Evolutionary conservation across 441 rosid genomes (phyloP).

Genomic region (Raphanus hybrid): DNA sequence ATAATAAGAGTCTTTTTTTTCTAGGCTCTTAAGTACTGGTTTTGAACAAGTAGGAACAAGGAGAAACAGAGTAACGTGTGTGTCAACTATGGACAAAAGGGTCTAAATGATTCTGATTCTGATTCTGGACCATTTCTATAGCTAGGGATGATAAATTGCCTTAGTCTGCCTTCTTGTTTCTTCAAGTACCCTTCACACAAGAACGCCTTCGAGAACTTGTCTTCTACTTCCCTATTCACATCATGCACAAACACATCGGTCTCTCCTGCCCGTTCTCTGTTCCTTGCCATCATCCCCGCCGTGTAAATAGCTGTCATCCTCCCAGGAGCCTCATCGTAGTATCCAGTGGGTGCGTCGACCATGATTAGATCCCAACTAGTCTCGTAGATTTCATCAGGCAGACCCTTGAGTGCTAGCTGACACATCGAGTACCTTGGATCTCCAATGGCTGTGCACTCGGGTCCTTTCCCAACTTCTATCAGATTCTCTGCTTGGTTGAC

Average conservation of each 20-base stretch:
- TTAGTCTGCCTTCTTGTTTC: constrained; percentile 76
- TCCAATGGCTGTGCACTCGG: constrained; percentile 70
- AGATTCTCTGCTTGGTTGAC: constrained; percentile 75
- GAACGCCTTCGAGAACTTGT: constrained; percentile 71
- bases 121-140: constrained; percentile 47
- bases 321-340: constrained; percentile 82
- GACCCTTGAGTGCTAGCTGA: constrained; percentile 77
- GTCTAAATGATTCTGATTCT: constrained; percentile 40
- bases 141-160: constrained; percentile 84
- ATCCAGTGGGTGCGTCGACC: constrained; percentile 87
- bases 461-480: constrained; percentile 76
- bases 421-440: constrained; percentile 83
- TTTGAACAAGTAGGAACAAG: constrained; percentile 8
- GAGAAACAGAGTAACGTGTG: neutral
- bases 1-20: constrained; percentile 6
- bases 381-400: constrained; percentile 70
- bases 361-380: constrained; percentile 78
- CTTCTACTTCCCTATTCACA: constrained; percentile 78
- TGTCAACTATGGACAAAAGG: constrained; percentile 63
- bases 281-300: constrained; percentile 88
- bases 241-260: constrained; percentile 87
- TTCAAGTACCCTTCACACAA: constrained; percentile 76
- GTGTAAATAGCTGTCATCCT: constrained; percentile 84
- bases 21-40: neutral
- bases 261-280: constrained; percentile 55